phyloP scores from a whole-genome alignment of 163 green algal species.

The Scenedesmus sp. region DNA sequence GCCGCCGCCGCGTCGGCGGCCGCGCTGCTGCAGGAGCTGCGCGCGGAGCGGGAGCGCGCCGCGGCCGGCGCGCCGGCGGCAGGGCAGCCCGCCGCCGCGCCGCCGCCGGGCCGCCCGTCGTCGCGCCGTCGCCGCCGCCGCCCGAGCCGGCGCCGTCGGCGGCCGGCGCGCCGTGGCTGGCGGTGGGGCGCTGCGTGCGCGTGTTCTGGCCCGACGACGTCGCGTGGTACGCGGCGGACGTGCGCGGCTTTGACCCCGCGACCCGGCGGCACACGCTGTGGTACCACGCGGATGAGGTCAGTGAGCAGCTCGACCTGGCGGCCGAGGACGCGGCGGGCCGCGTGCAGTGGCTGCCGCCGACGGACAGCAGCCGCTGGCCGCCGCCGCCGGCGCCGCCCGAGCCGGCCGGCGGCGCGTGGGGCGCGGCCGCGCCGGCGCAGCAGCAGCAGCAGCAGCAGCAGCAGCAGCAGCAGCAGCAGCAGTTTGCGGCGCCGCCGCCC shows the following conservation, averaged over 20 bases:
- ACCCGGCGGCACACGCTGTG: conserved; percentile 61
- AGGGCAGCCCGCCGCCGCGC: too few relatives aligned
- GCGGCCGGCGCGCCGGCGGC: too few relatives aligned
- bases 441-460: conserved; percentile 40
- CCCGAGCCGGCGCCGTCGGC: too few relatives aligned
- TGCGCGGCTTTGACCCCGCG: conserved; percentile 51
- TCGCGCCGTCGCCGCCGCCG: too few relatives aligned
- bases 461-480: conserved; percentile 21
- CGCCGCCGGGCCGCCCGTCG: too few relatives aligned
- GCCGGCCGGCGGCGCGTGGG: not conserved
- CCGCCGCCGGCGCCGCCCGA: too few relatives aligned
- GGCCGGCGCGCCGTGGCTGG: not conserved
- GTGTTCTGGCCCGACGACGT: conserved; percentile 48
- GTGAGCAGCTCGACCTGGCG: conserved; percentile 71
- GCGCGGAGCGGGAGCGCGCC: too few relatives aligned
- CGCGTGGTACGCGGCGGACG: conserved; percentile 75
- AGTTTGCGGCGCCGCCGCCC: not conserved
- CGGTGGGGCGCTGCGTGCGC: conserved; percentile 38
- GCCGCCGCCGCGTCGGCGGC: too few relatives aligned
- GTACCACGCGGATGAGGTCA: conserved; percentile 73
- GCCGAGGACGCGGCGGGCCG: conserved; percentile 60
- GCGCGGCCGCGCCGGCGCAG: not conserved
- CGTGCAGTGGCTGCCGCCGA: conserved; percentile 64
- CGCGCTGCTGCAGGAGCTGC: too few relatives aligned
- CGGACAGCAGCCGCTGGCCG: conserved; percentile 54